These are phyloP conservation scores for Bipolaris cookei DNA, from an alignment of 2,329 filamentous ascomycete genomes.

Conservation along the genomic window DNA sequence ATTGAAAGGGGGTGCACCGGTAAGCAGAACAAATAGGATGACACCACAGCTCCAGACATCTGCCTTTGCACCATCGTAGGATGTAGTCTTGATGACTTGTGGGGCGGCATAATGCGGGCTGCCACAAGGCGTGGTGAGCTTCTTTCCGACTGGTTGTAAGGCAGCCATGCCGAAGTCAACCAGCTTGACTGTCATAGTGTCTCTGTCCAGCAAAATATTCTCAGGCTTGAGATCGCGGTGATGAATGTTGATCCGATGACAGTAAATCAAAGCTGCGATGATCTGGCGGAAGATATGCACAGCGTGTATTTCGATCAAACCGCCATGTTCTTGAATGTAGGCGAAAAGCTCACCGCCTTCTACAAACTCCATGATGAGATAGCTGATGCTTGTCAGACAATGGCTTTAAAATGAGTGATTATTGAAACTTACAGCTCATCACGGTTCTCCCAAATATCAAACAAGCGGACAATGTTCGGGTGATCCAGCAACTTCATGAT, in stretches of 20 bases:
- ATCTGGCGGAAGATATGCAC: slow-evolving; percentile 91
- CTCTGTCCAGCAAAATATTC: slow-evolving; percentile 84
- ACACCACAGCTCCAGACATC: slow-evolving; percentile 90
- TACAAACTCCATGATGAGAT: slow-evolving; percentile 92
- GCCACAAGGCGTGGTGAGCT: slow-evolving; percentile 87
- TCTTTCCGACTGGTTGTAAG: slow-evolving; percentile 78
- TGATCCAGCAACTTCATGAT: slow-evolving; percentile 97
- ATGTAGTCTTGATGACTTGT: slow-evolving; percentile 78
- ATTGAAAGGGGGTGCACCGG: slow-evolving; percentile 80
- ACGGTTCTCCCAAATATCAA: slow-evolving; percentile 97
- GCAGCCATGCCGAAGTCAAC: slow-evolving; percentile 99
- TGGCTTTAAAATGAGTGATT: background rate
- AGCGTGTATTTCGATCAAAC: slow-evolving; percentile 79
- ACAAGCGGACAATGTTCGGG: slow-evolving; percentile 89
- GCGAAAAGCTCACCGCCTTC: slow-evolving; percentile 84
- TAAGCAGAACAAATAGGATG: slow-evolving; percentile 82
- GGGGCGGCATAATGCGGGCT: slow-evolving; percentile 97
- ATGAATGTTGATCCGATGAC: slow-evolving; percentile 92
- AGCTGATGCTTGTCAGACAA: slow-evolving; percentile 61
- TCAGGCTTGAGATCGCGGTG: slow-evolving; percentile 97
- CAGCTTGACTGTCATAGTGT: slow-evolving; percentile 79
- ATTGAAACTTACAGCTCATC: slow-evolving; percentile 77
- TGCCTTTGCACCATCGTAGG: slow-evolving; percentile 82
- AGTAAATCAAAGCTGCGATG: slow-evolving; percentile 88
- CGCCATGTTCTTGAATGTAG: slow-evolving; percentile 76